Percentiles rank a stretch among this genome's conserved stretches.
Conservation (phyloP, 1,284 basidiomycete genomes). For the Ceratobasidium sp. region DNA sequence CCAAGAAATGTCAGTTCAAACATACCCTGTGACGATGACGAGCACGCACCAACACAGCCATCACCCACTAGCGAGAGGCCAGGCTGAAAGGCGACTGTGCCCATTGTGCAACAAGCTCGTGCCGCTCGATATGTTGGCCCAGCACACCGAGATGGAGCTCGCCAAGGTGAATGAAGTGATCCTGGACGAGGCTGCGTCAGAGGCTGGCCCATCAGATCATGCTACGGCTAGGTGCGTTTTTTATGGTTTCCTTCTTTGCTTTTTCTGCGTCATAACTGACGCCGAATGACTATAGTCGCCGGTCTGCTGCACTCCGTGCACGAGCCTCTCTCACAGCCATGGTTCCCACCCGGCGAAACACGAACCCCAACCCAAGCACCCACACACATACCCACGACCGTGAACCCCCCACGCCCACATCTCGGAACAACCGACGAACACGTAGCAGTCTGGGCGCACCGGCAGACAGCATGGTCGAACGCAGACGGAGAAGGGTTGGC, state of each 20-base stretch:
- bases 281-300: slow-evolving; percentile 53
- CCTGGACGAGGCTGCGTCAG: slow-evolving; percentile 48
- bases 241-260: not conserved
- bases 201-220: slow-evolving; percentile 61
- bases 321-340: slow-evolving; percentile 60
- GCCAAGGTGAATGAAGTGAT: slow-evolving; percentile 72
- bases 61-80: slow-evolving; percentile 44
- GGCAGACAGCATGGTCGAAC: slow-evolving; percentile 49
- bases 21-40: not conserved
- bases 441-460: slow-evolving; percentile 70
- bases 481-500: slow-evolving; percentile 49
- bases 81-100: slow-evolving; percentile 73
- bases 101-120: slow-evolving; percentile 75
- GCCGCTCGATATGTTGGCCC: slow-evolving; percentile 68
- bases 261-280: slow-evolving; percentile 45
- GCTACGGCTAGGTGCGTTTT: slow-evolving; percentile 52
- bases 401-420: slow-evolving; percentile 66
- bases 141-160: slow-evolving; percentile 68
- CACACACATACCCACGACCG: slow-evolving; percentile 60
- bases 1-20: slow-evolving; percentile 26
- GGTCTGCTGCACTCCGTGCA: slow-evolving; percentile 70
- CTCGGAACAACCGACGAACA: slow-evolving; percentile 65
- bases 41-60: not conserved
- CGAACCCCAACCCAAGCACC: slow-evolving; percentile 41
- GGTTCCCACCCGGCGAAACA: slow-evolving; percentile 46